These are phyloP conservation scores for Trifolium repens DNA, from an alignment of 306 rosid genomes.

Conservation along the genomic window DNA sequence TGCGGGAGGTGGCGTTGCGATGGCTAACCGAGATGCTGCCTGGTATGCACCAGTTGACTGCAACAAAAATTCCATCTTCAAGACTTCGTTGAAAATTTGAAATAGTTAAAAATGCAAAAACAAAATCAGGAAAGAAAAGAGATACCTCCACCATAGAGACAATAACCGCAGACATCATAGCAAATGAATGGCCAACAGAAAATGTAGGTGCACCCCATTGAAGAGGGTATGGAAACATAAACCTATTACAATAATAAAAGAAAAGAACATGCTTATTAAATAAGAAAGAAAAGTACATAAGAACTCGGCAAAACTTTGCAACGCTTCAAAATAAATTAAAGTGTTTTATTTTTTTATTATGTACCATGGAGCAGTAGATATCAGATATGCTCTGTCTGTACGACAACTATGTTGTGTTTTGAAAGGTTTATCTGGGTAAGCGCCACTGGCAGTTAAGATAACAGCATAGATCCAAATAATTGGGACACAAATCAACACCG, in stretches of 20 bases:
- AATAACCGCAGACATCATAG: conserved; percentile 89
- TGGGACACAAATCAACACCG: conserved; percentile 78
- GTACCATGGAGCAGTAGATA: conserved; percentile 89
- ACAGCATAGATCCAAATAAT: conserved; percentile 85
- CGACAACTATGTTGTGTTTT: conserved; percentile 73
- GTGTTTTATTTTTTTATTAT: background rate
- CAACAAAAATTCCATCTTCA: conserved; percentile 32
- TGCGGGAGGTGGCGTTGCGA: conserved; percentile 97
- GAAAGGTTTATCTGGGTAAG: conserved; percentile 56
- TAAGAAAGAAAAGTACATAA: conserved; percentile 13
- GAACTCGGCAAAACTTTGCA: conserved; percentile 6
- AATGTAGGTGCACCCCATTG: conserved; percentile 99
- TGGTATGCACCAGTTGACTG: conserved; percentile 95
- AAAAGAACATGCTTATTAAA: no score
- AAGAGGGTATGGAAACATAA: conserved; percentile 91
- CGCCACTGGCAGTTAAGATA: conserved; percentile 83
- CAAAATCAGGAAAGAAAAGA: background rate
- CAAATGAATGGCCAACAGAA: conserved; percentile 87
- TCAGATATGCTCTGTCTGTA: conserved; percentile 80
- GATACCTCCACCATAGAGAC: conserved; percentile 96
- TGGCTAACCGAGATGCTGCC: conserved; percentile 91
- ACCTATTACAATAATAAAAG: conserved; percentile 54
- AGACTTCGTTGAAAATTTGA: conserved; percentile 13
- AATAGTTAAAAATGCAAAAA: background rate
- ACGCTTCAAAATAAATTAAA: conserved; percentile 8